Percentiles rank a stretch among this genome's conserved stretches.
Evolutionary conservation across 140 eudicot species (phyloP).

Genomic region (Ambrosia hybrid): DNA sequence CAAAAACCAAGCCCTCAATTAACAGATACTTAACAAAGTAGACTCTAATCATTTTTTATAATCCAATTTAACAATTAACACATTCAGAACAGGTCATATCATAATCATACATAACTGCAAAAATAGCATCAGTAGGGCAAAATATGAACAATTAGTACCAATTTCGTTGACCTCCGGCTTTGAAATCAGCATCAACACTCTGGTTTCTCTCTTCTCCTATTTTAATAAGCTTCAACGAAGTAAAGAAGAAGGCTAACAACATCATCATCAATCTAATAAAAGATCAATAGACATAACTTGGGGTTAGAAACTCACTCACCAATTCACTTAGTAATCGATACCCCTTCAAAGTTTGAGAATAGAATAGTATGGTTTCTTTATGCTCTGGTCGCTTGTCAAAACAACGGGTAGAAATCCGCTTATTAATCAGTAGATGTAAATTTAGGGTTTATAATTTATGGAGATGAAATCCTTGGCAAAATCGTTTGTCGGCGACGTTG

Average conservation of each 20-base stretch:
- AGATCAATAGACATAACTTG: too few species aligned
- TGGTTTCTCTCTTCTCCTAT: constrained; percentile 75
- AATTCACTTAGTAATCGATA: too few species aligned
- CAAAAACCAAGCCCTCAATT: background rate
- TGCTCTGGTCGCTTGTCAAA: too few species aligned
- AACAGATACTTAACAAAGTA: constrained; percentile 2
- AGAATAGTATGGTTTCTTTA: too few species aligned
- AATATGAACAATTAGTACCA: constrained; percentile 45
- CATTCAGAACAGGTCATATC: background rate
- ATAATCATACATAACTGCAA: background rate
- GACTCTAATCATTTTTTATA: background rate
- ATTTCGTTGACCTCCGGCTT: constrained; percentile 94
- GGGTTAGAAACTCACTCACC: too few species aligned
- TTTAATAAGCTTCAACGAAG: constrained; percentile 84
- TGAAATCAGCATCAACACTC: constrained; percentile 72
- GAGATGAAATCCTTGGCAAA: too few species aligned
- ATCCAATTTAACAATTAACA: constrained; percentile 7
- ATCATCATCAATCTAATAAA: too few species aligned
- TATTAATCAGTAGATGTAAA: too few species aligned
- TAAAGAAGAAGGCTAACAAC: constrained; percentile 80
- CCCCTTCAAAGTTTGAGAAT: too few species aligned
- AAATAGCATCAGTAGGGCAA: background rate
- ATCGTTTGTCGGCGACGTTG: too few species aligned
- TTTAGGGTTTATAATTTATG: too few species aligned
- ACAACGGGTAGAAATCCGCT: too few species aligned